Base-by-base conservation (phyloP, 2,329 filamentous ascomycete genomes). In the Fusarium cicatricum region DNA sequence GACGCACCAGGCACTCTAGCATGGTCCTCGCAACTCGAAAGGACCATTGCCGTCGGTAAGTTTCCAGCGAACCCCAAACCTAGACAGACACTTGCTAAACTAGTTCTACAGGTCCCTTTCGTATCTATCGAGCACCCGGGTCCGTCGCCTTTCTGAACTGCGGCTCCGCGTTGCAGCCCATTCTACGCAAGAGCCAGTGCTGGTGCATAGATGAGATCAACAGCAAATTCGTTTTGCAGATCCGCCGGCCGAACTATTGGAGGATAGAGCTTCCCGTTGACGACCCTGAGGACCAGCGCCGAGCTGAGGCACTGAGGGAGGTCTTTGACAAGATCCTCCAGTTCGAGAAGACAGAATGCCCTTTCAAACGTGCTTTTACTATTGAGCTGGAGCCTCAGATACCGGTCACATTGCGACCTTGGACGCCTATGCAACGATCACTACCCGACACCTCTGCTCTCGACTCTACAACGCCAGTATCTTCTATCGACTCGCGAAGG, bases 111-210 rank as follows among this genome's bases (percentile, higher is more conserved):
- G 92, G 92, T 2, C 84, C 87, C 1, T 83, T 97, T 56, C 85
- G 89, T 60, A 91, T 97, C 60, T 96, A 97, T 72, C 88, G 90
- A 67, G 90, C 95, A 29, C 90, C 90, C 8, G 90, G 91, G 16
- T 91, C 91, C 10, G 91, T 95, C 14, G 90, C 91, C 11, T 97
- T 97, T 69, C 81, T 97, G 10, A 94, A 90, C 74, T 96, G 92
- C 61, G 91, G 91, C 55, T 87, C 86, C 50, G 88, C 93, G 14
- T 82, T 97, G 15, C 91, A 95, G 68, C 90, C 93, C 11, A 95
- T 97, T 59, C 78, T 97, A 46, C 91, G 91, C 19, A 91, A 91
- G 72, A 96, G 92, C 54, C 92, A 97, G 74, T 96, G 90, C 71
- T 97, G 93, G 93, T 96, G 90, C 72, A 90, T 97, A 28, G 91